phyloP scores from a whole-genome alignment of 257 asterid genomes.

The Euphrasia confusa region DNA sequence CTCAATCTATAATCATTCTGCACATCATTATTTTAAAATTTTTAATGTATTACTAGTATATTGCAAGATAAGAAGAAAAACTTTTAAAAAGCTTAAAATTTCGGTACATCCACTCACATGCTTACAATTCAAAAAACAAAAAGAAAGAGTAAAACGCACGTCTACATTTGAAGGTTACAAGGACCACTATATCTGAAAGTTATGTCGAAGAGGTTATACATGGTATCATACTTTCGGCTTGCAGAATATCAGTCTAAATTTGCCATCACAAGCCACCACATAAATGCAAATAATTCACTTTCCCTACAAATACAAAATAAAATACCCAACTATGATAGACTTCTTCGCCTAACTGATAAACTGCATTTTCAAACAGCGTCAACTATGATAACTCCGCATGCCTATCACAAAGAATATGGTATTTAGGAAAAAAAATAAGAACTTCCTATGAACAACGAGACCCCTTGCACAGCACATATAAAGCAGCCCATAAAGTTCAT shows the following conservation, averaged over 20 bases:
- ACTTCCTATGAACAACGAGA: neutral
- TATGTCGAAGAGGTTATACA: neutral
- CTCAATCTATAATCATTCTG: neutral
- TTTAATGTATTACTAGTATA: neutral
- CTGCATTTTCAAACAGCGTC: neutral
- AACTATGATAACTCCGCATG: conserved; percentile 9
- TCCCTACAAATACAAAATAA: neutral
- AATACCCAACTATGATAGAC: neutral
- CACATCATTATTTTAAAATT: neutral
- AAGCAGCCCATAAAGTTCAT: conserved; percentile 5
- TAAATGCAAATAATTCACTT: neutral
- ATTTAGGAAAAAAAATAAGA: conserved; percentile 4
- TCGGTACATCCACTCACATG: neutral
- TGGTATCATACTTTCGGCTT: conserved; percentile 3
- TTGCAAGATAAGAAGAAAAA: conserved; percentile 1
- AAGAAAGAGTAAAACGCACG: neutral
- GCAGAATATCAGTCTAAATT: conserved; percentile 6
- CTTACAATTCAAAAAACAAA: neutral
- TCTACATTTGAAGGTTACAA: neutral
- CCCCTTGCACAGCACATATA: conserved; percentile 5
- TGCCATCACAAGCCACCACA: conserved; percentile 5
- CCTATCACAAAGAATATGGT: conserved; percentile 4
- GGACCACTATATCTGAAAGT: neutral
- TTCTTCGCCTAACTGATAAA: neutral
- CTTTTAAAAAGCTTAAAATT: neutral